These are phyloP conservation scores for Helianthus tuberosus DNA, from an alignment of 129 eudicot genomes.

Conservation along the genomic window DNA sequence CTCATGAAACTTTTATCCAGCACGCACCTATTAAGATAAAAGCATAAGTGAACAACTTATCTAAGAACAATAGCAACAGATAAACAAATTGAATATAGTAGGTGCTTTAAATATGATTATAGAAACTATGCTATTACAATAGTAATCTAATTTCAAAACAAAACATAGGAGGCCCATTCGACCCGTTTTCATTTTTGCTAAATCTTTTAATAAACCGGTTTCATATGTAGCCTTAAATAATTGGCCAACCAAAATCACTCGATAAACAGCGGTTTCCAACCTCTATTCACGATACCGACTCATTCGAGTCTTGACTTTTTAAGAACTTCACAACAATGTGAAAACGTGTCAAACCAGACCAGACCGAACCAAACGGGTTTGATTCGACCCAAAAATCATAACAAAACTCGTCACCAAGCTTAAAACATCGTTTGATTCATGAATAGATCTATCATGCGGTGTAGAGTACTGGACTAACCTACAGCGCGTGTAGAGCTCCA, in stretches of 20 bases:
- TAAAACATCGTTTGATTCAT: slow-evolving; percentile 47
- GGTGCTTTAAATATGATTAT: no score
- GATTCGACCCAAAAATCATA: slow-evolving; percentile 48
- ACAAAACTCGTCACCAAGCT: slow-evolving; percentile 14
- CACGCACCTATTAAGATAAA: no score
- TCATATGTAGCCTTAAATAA: slow-evolving; percentile 23
- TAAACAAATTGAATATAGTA: no score
- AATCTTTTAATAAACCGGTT: slow-evolving; percentile 60
- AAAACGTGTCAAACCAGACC: slow-evolving; percentile 9
- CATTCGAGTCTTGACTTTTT: slow-evolving; percentile 14
- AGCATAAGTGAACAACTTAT: no score
- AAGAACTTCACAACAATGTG: slow-evolving; percentile 25
- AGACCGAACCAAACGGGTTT: background rate
- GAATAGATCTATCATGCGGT: slow-evolving; percentile 56
- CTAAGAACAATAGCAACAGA: no score
- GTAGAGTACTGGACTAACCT: slow-evolving; percentile 67
- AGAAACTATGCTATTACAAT: no score
- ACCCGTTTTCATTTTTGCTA: no score
- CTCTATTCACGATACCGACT: slow-evolving; percentile 11
- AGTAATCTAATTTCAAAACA: no score
- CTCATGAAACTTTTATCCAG: no score
- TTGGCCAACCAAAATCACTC: slow-evolving; percentile 23
- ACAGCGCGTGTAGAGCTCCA: no score
- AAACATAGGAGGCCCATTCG: no score
- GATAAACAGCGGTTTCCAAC: slow-evolving; percentile 14